Evolutionary conservation across 768 basidiomycete genomes (phyloP), one percentile per base, ranked within the genome.

Genomic region (Jaapia argillacea): DNA sequence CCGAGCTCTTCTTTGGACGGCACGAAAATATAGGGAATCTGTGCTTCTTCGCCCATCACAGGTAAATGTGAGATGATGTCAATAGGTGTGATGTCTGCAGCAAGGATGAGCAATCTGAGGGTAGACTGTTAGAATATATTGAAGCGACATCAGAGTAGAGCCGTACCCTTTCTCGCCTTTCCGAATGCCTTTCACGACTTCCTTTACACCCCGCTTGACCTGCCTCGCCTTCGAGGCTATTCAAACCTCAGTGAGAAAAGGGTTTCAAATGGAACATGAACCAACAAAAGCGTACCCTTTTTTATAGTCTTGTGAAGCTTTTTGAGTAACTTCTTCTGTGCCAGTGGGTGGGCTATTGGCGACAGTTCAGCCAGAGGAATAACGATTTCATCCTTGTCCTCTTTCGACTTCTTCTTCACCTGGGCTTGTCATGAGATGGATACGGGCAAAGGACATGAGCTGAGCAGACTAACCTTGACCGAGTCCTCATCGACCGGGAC

Each of bases 1-100:
- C 96, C 96, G 23, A 99, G 81, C 57, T 94, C 91, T 63, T 98
- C 96, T 59, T 94, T 96, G 3, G 87, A 92, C 2, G 82, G 57
- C 12, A 93, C 85, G 58, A 90, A 93, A 40, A 92, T 72, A 57
- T 92, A 94, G 1, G 91, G 91, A 59, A 91, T 82, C 27, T 80
- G 71, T 6, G 90, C 85, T 60, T 99, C 96, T 68, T 99, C 96
- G 38, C 88, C 84, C 58, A 99, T 70, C 6, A 97, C 70, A 4
- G 96, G 96, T 41, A 99, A 71, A 66, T 98, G 96, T 25, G 93
- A 93, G 55, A 98, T 92, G 52, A 99, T 96, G 67, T 99, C 96
- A 55, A 98, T 85, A 7, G 96, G 96, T 48, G 88, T 94, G 60
- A 98, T 98, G 64, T 98, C 94, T 28, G 85, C 92, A 3, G 96